phyloP scores from a whole-genome alignment of 345 rosid species.

The Citrus inodora region DNA sequence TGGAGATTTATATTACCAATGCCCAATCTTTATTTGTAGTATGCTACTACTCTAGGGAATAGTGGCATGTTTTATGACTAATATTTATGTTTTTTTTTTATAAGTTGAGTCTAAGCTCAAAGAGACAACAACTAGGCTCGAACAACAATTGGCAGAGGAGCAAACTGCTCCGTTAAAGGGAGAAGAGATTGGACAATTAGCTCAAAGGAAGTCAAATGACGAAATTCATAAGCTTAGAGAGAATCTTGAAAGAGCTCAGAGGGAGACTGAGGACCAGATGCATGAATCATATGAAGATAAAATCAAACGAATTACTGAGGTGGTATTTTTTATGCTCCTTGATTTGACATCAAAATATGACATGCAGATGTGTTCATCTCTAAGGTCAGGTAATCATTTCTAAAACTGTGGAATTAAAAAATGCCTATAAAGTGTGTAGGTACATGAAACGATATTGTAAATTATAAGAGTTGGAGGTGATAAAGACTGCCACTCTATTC shows the following conservation, averaged over 20 bases:
- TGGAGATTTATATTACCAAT: not conserved
- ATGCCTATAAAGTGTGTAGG: not conserved
- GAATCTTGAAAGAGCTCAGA: conserved; percentile 64
- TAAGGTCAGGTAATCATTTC: not conserved
- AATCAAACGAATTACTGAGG: conserved; percentile 59
- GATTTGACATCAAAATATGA: not conserved
- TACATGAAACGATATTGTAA: not conserved
- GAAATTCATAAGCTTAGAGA: conserved; percentile 71
- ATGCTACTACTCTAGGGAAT: not conserved
- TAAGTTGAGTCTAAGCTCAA: conserved; percentile 54
- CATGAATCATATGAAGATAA: conserved; percentile 53
- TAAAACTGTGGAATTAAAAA: not conserved
- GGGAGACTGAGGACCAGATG: conserved; percentile 49
- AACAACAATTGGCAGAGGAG: conserved; percentile 70
- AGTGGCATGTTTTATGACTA: not conserved
- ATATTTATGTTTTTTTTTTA: not conserved
- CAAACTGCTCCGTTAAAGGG: conserved; percentile 69
- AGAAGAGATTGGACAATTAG: conserved; percentile 51
- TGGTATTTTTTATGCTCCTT: conserved; percentile 30
- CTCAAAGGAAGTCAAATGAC: conserved; percentile 62
- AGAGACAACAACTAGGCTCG: conserved; percentile 27
- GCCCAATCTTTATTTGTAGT: not conserved
- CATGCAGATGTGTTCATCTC: not conserved
- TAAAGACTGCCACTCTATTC: no score
- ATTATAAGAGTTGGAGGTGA: no score